Conservation (phyloP, 805 yeast species). For the Saccharomycopsis fibuligera region DNA sequence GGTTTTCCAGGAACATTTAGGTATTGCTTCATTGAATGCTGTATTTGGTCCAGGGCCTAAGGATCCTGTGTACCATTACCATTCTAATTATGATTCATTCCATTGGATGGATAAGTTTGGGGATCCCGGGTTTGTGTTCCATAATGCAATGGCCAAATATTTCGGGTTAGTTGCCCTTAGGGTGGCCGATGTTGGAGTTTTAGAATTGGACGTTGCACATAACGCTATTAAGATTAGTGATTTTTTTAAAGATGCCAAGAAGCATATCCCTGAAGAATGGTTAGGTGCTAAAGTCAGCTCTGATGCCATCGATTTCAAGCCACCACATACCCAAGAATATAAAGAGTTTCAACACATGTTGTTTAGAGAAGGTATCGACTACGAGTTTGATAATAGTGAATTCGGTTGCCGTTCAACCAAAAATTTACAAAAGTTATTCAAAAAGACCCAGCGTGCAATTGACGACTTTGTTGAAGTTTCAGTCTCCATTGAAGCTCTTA, state of each 20-base stretch:
- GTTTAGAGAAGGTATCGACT: too few species aligned
- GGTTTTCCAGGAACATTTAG: conserved; percentile 52
- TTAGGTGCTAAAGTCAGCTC: too few species aligned
- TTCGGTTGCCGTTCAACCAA: too few species aligned
- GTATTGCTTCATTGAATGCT: conserved; percentile 54
- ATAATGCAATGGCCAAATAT: conserved; percentile 48
- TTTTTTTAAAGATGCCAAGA: conserved; percentile 34
- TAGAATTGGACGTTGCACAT: conserved; percentile 33
- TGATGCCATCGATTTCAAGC: too few species aligned
- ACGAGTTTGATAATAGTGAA: too few species aligned
- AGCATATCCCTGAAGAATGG: conserved; percentile 36
- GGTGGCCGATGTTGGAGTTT: conserved; percentile 42
- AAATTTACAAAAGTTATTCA: background rate
- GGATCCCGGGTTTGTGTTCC: conserved; percentile 57
- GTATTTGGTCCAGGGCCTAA: conserved; percentile 41
- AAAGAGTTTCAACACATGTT: too few species aligned
- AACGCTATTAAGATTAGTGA: conserved; percentile 34
- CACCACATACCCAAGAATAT: too few species aligned
- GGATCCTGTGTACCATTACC: conserved; percentile 68
- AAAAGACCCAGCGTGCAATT: background rate
- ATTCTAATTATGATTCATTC: conserved; percentile 66
- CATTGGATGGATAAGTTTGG: conserved; percentile 62
- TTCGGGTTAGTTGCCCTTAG: conserved; percentile 45
- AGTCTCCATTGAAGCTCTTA: background rate
- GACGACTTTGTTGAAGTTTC: background rate